phyloP scores from a whole-genome alignment of 176 grass and related monocot genomes.

The Phyllostachys edulis region DNA sequence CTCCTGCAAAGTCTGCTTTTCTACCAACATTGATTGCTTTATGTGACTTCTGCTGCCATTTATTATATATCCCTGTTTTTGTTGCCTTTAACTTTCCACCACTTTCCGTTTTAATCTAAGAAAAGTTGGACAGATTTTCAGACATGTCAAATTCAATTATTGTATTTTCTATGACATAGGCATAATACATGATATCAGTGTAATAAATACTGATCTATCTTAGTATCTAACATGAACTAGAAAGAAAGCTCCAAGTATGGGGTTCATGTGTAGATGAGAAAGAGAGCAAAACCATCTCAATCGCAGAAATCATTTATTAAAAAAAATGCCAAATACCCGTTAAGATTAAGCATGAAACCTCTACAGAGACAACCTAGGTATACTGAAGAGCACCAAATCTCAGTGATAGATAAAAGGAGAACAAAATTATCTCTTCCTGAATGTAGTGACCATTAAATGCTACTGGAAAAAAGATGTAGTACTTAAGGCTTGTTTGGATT shows the following conservation, averaged over 20 bases:
- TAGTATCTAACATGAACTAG: neutral
- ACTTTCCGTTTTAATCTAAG: slow-evolving; percentile 77
- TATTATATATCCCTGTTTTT: slow-evolving; percentile 83
- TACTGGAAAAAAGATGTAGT: neutral
- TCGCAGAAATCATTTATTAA: neutral
- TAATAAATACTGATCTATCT: neutral
- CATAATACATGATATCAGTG: neutral
- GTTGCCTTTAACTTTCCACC: slow-evolving; percentile 57
- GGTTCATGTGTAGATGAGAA: neutral
- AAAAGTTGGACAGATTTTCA: slow-evolving; percentile 8
- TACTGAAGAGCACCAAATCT: neutral
- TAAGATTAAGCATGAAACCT: neutral
- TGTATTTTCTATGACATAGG: neutral
- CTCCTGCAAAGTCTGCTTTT: slow-evolving; percentile 41
- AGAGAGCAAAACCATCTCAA: neutral
- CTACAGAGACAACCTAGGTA: neutral
- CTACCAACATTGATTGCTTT: slow-evolving; percentile 60
- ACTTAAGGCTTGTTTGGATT: too few species aligned
- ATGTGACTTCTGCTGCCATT: slow-evolving; percentile 86
- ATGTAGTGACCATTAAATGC: neutral
- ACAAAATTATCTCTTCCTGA: neutral
- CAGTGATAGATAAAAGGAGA: neutral
- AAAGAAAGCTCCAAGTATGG: neutral
- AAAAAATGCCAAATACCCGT: neutral
- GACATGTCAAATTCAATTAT: neutral